These are phyloP conservation scores for Fusarium virguliforme DNA, from an alignment of 2,329 filamentous ascomycete genomes.

Conservation along the genomic window DNA sequence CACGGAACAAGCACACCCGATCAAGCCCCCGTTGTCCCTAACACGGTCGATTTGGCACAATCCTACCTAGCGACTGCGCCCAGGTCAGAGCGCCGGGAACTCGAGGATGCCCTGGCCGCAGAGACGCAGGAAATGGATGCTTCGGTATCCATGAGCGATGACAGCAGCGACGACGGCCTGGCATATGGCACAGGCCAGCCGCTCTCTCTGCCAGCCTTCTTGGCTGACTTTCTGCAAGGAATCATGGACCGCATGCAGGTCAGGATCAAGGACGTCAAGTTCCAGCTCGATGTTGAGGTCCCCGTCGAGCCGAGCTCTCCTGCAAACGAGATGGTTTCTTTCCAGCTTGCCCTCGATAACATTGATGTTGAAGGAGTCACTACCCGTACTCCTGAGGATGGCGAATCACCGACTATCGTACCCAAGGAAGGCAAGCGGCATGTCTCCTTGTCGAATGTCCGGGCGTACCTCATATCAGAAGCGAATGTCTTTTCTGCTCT, in stretches of 20 bases:
- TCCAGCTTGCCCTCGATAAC: constrained; percentile 76
- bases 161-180: constrained; percentile 74
- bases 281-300: constrained; percentile 76
- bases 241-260: constrained; percentile 81
- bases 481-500: constrained; percentile 76
- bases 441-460: constrained; percentile 74
- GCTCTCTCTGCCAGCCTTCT: constrained; percentile 78
- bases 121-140: constrained; percentile 75
- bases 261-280: constrained; percentile 74
- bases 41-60: constrained; percentile 80
- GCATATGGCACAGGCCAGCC: constrained; percentile 79
- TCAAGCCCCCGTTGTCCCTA: constrained; percentile 68
- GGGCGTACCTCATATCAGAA: constrained; percentile 77
- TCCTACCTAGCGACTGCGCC: constrained; percentile 85
- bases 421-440: constrained; percentile 77
- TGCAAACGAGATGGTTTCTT: constrained; percentile 70
- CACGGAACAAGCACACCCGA: constrained; percentile 59
- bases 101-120: constrained; percentile 78
- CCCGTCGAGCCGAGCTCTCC: constrained; percentile 65
- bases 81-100: constrained; percentile 73
- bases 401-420: constrained; percentile 56
- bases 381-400: constrained; percentile 53
- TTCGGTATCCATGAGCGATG: constrained; percentile 73
- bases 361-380: constrained; percentile 79
- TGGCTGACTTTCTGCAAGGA: constrained; percentile 81